Percentiles rank a stretch among this genome's conserved stretches.
Evolutionary conservation across 352 stramenopile species (phyloP).

Genomic region (Globisporangium polare): DNA sequence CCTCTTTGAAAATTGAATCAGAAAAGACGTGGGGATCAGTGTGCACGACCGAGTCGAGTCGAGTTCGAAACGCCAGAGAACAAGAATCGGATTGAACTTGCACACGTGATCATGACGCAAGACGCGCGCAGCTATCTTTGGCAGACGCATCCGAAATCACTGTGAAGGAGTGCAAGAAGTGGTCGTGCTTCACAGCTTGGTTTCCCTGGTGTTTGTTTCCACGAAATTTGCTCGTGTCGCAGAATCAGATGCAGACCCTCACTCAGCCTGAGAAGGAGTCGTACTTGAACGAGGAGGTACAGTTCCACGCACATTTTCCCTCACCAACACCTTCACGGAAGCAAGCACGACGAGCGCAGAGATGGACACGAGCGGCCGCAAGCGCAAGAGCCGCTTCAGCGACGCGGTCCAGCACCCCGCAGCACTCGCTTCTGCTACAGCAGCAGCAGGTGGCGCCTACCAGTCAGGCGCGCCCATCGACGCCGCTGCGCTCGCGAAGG

Average conservation of each 20-base stretch:
- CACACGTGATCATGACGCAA: not conserved
- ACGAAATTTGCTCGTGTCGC: too few species aligned
- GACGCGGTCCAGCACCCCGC: constrained; percentile 31
- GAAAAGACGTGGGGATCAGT: too few species aligned
- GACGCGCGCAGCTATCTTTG: too few species aligned
- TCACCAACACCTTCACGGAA: not conserved
- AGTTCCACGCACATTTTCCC: not conserved
- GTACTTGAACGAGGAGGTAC: not conserved
- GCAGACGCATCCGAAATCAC: not conserved
- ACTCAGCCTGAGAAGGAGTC: not conserved
- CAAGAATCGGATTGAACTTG: too few species aligned
- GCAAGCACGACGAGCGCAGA: constrained; percentile 6
- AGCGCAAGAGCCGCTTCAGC: constrained; percentile 85
- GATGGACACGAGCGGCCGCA: constrained; percentile 36
- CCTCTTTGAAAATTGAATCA: not conserved
- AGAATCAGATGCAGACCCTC: too few species aligned
- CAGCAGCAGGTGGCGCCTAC: not conserved
- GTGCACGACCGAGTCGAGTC: too few species aligned
- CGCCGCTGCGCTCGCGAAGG: constrained; percentile 59
- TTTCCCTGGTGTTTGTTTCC: too few species aligned
- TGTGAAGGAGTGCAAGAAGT: too few species aligned
- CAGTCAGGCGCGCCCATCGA: constrained; percentile 21
- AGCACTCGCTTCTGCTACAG: not conserved
- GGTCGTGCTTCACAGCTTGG: too few species aligned
- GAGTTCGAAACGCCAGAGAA: too few species aligned